Conservation (phyloP, 345 rosid genomes). For the Stellera chamaejasme region DNA sequence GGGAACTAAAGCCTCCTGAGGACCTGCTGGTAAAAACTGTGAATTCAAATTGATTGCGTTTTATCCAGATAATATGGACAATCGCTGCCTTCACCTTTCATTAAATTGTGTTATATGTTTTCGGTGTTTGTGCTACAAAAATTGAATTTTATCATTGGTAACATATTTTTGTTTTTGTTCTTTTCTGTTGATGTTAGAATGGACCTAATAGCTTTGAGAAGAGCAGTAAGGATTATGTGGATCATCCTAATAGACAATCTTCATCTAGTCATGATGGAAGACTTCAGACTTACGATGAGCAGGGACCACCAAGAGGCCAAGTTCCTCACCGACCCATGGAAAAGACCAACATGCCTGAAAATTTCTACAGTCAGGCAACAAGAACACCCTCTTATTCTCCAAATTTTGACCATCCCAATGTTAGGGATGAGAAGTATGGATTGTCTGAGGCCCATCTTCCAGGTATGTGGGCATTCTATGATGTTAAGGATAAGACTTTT, state of each 20-base stretch:
- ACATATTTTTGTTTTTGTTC: constrained; percentile 1
- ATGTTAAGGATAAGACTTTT: constrained; percentile 11
- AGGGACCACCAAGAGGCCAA: constrained; percentile 14
- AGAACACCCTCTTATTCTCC: constrained; percentile 29
- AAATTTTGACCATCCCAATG: constrained; percentile 21
- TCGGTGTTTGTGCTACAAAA: constrained; percentile 1
- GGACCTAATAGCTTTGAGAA: constrained; percentile 43
- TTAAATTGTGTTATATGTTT: background rate
- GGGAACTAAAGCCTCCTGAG: constrained; percentile 37
- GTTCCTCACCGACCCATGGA: constrained; percentile 25
- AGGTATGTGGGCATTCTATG: constrained; percentile 31
- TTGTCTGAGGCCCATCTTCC: constrained; percentile 21
- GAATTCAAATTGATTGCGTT: background rate
- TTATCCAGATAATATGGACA: too few relatives aligned
- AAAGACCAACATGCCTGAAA: constrained; percentile 18
- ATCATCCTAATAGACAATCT: constrained; percentile 29
- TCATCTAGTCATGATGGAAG: constrained; percentile 12
- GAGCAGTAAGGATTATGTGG: constrained; percentile 18
- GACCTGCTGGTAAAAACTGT: constrained; percentile 45
- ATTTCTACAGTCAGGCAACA: constrained; percentile 22
- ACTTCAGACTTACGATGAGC: background rate
- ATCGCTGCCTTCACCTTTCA: background rate
- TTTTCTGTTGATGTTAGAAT: constrained; percentile 38
- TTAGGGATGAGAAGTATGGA: constrained; percentile 9
- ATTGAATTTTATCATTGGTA: constrained; percentile 9